Evolutionary conservation across 345 rosid genomes (phyloP), one percentile per base, ranked within the genome.

Genomic region (Citrus reticulata): DNA sequence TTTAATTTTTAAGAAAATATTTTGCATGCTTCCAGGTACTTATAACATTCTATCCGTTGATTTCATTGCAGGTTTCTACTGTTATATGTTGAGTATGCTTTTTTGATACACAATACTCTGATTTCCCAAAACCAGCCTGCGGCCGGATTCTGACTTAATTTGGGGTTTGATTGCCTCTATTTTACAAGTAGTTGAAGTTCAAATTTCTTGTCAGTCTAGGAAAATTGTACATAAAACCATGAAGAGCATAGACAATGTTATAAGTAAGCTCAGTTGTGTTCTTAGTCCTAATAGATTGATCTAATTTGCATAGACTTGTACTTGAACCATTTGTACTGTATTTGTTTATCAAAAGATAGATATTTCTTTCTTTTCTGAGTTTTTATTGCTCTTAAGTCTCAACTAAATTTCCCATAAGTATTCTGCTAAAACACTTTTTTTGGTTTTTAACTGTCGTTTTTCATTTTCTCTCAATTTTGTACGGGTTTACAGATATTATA

Each of bases 11-110:
- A 24, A 37, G 16, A 16, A 60, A 30, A 9, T 27, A 7, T 34
- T 66, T 49, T 32, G 46, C 2, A 4, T 64, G 54, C n/a, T 76
- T 76, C 35, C 51, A 66, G 78, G 54, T 76, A 34, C 46, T 76
- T 22, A 6, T 32, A 35, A 14, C 46, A 17, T 14, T 17, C 14
- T 66, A 7, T 2, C 6, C 10, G 29, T 17, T n/a, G 34, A 27
- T 65, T 39, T 67, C 9, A 34, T 68, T 55, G 57, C 73, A 34
- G 79, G 66, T n/a, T 65, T 34, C 34, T 54, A 25, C 22, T 24
- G 40, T 17, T 16, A 35, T 5, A 34, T 9, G 20, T 57, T 0
- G 30, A 19, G n/a, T 30, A 25, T 73, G 7, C 16, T 9, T 37
- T 72, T 72, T 22, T 5, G 51, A 35, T 55, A 25, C 11, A 7